A percentile compares a stretch with the other conserved stretches of the same genome.
Evolutionary conservation across 2,329 filamentous ascomycete species (phyloP).

Genomic region (Sordariomycetes sp.): DNA sequence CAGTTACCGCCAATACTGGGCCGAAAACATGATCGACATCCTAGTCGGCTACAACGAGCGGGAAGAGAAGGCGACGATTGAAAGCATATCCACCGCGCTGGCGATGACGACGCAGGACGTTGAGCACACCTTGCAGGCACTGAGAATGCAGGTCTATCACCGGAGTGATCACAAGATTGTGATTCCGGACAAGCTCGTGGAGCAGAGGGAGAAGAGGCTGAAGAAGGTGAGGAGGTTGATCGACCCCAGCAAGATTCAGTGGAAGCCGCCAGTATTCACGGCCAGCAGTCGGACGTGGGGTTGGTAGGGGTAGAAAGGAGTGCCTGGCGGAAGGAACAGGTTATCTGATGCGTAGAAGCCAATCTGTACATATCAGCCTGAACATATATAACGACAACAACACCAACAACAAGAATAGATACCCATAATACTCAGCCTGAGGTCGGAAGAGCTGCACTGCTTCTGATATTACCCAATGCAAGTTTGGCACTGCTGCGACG

Average conservation of each 20-base stretch:
- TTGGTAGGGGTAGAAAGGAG: slow-evolving; percentile 62
- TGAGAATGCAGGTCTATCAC: slow-evolving; percentile 92
- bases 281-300: slow-evolving; percentile 90
- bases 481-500: too few species aligned
- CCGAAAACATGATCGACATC: slow-evolving; percentile 83
- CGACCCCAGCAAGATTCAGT: slow-evolving; percentile 70
- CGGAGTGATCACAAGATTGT: slow-evolving; percentile 97
- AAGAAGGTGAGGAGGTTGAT: slow-evolving; percentile 69
- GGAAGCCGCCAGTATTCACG: slow-evolving; percentile 94
- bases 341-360: too few species aligned
- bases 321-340: too few species aligned
- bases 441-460: too few species aligned
- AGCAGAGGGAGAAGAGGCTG: slow-evolving; percentile 72
- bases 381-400: too few species aligned
- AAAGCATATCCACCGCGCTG: slow-evolving; percentile 67
- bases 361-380: too few species aligned
- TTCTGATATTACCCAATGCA: too few species aligned
- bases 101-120: slow-evolving; percentile 98
- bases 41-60: slow-evolving; percentile 64
- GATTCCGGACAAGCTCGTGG: slow-evolving; percentile 73
- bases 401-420: too few species aligned
- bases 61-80: slow-evolving; percentile 70
- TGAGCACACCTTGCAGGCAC: slow-evolving; percentile 83
- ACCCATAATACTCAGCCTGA: too few species aligned
- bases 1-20: slow-evolving; percentile 96